These are phyloP conservation scores for Hyphopichia khmerensis DNA, from an alignment of 1,139 yeast species.

Conservation along the genomic window DNA sequence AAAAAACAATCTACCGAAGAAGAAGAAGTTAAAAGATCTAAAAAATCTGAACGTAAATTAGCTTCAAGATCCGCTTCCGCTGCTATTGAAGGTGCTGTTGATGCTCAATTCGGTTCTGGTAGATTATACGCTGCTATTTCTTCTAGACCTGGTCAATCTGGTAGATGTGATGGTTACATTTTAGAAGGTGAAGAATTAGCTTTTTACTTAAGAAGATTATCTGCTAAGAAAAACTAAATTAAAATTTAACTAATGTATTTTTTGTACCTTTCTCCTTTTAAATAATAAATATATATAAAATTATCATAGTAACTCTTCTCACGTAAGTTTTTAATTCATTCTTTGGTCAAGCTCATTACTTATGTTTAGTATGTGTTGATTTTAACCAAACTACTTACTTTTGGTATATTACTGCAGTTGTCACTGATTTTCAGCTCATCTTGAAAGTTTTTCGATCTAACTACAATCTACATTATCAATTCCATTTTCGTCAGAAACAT, in stretches of 20 bases:
- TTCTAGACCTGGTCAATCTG: slow-evolving; percentile 99
- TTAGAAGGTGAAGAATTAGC: slow-evolving; percentile 99
- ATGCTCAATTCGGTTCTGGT: slow-evolving; percentile 97
- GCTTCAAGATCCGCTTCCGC: slow-evolving; percentile 87
- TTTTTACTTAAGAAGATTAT: slow-evolving; percentile 99
- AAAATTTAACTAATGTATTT: slow-evolving; percentile 31
- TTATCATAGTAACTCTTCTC: no score
- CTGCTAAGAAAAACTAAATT: slow-evolving; percentile 82
- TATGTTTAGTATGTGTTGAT: no score
- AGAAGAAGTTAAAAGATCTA: slow-evolving; percentile 65
- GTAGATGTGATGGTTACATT: slow-evolving; percentile 99
- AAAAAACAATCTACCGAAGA: slow-evolving; percentile 55
- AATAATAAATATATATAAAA: background rate
- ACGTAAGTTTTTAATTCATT: no score
- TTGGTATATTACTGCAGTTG: no score
- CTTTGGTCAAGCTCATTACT: no score
- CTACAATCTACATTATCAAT: no score
- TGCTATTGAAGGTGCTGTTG: slow-evolving; percentile 86
- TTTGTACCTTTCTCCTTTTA: slow-evolving; percentile 1
- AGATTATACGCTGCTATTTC: slow-evolving; percentile 98
- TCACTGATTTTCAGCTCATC: no score
- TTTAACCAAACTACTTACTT: no score
- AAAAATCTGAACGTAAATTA: slow-evolving; percentile 85
- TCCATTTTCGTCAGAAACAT: no score
- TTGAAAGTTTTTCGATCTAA: no score